Conservation (phyloP, 306 rosid genomes). For the Fagus sylvatica region DNA sequence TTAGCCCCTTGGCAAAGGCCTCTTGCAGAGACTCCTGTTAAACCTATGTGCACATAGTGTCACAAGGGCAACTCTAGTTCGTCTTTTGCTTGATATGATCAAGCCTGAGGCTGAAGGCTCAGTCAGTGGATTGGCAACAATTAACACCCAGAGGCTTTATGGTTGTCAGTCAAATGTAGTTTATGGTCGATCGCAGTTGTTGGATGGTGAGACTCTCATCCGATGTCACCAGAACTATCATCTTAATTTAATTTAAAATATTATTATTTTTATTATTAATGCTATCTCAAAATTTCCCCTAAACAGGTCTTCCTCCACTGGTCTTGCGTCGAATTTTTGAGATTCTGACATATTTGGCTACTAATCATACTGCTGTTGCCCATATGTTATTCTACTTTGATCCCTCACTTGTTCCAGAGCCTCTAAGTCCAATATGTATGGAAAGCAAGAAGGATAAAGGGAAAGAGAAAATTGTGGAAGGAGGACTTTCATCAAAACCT, state of each 20-base stretch:
- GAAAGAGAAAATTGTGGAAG: conserved; percentile 82
- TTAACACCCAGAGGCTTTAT: conserved; percentile 85
- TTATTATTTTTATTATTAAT: conserved; percentile 23
- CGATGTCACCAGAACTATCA: neutral
- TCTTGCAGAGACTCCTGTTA: conserved; percentile 87
- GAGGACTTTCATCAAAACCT: conserved; percentile 35
- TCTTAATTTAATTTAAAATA: conserved; percentile 6
- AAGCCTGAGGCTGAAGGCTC: conserved; percentile 83
- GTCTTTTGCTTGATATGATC: conserved; percentile 77
- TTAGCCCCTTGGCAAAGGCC: conserved; percentile 99
- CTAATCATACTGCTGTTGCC: conserved; percentile 88
- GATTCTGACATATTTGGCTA: conserved; percentile 81
- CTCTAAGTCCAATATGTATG: conserved; percentile 38
- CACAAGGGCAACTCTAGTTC: conserved; percentile 73
- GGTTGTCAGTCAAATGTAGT: conserved; percentile 95
- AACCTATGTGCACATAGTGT: conserved; percentile 90
- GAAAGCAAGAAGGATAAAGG: conserved; percentile 74
- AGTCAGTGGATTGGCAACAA: conserved; percentile 47
- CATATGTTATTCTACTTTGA: conserved; percentile 79
- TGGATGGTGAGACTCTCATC: conserved; percentile 70
- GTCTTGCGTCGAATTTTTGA: conserved; percentile 89
- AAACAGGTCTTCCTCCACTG: conserved; percentile 91
- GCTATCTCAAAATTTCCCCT: conserved; percentile 23
- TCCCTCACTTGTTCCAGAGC: conserved; percentile 51
- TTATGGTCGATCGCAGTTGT: conserved; percentile 85